phyloP scores from a whole-genome alignment of 2,329 filamentous ascomycete genomes.

The Bipolaris cookei region DNA sequence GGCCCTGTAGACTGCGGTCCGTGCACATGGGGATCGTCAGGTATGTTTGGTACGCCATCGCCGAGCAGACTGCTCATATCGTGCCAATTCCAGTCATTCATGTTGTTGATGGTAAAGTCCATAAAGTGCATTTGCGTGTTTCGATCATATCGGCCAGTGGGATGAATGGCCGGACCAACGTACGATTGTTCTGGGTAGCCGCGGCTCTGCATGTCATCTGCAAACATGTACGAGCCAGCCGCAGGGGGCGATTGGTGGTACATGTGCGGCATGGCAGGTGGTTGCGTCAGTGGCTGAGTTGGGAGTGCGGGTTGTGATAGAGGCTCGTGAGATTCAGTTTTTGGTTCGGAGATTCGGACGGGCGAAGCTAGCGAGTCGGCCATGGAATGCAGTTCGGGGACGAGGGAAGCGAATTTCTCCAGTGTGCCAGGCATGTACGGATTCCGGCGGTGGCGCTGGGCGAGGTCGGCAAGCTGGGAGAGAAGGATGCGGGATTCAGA shows the following conservation, averaged over 20 bases:
- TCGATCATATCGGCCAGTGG: constrained; percentile 34
- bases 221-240: constrained; percentile 41
- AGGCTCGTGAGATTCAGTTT: constrained; percentile 11
- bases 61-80: constrained; percentile 41
- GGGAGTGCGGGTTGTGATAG: constrained; percentile 9
- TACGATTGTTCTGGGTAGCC: constrained; percentile 33
- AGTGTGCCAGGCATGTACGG: constrained; percentile 49
- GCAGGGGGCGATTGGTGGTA: constrained; percentile 34
- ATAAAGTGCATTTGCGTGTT: constrained; percentile 44
- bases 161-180: constrained; percentile 17
- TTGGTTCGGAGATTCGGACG: constrained; percentile 14
- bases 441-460: constrained; percentile 41
- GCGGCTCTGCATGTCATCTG: constrained; percentile 31
- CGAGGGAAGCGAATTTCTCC: constrained; percentile 46
- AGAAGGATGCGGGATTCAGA: constrained; percentile 43
- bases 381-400: constrained; percentile 48
- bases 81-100: constrained; percentile 47
- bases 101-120: constrained; percentile 47
- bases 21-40: constrained; percentile 13
- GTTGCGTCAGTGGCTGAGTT: constrained; percentile 19
- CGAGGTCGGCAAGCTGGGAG: constrained; percentile 45
- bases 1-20: constrained; percentile 11
- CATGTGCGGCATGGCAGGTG: constrained; percentile 23
- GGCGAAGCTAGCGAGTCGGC: constrained; percentile 32
- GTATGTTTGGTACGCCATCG: constrained; percentile 23